phyloP scores from a whole-genome alignment of 140 eudicot genomes.

The Bidens hawaiensis region DNA sequence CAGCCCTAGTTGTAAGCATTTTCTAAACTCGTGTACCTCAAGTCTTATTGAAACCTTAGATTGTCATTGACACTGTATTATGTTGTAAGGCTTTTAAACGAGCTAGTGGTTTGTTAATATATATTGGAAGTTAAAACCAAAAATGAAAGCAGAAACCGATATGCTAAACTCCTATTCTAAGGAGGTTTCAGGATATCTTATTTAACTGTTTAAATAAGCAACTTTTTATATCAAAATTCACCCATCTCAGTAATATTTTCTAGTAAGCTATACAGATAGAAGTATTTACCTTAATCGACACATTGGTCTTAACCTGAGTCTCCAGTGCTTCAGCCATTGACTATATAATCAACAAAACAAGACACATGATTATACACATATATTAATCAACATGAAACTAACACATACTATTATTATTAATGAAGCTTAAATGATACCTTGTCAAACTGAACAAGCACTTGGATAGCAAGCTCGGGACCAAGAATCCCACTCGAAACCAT shows the following conservation, averaged over 20 bases:
- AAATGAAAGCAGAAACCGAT: too few relatives aligned
- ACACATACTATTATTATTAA: neutral
- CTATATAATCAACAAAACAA: constrained; percentile 36
- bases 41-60: neutral
- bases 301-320: constrained; percentile 62
- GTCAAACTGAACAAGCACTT: constrained; percentile 81
- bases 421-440: constrained; percentile 38
- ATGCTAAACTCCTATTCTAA: neutral
- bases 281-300: constrained; percentile 53
- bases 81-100: neutral
- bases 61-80: neutral
- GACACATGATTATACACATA: constrained; percentile 4
- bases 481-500: constrained; percentile 64
- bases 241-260: neutral
- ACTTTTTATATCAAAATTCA: neutral
- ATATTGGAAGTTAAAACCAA: neutral
- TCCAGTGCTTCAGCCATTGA: constrained; percentile 84
- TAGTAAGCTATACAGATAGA: neutral
- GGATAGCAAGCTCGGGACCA: constrained; percentile 71
- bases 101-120: neutral
- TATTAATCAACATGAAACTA: neutral
- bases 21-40: too few relatives aligned
- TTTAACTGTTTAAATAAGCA: neutral
- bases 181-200: neutral
- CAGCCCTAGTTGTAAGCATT: too few relatives aligned